These are phyloP conservation scores for Fusarium sp. DNA, from an alignment of 2,329 filamentous ascomycete species.

Conservation along the genomic window DNA sequence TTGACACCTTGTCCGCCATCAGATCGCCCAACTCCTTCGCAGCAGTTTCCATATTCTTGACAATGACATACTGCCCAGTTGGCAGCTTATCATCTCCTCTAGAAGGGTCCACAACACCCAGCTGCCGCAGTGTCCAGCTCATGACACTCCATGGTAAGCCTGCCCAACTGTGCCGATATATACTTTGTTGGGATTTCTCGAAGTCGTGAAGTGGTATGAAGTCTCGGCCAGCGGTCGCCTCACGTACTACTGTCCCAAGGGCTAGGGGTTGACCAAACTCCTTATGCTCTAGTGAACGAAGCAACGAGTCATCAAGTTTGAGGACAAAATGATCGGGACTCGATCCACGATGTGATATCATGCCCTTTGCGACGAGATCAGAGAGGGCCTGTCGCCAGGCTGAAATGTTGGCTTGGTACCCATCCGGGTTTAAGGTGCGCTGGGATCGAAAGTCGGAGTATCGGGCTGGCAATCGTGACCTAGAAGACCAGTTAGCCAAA, in stretches of 20 bases:
- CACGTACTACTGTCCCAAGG: conserved; percentile 80
- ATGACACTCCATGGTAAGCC: conserved; percentile 76
- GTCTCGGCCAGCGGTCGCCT: conserved; percentile 76
- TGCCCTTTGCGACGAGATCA: conserved; percentile 74
- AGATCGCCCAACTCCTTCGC: conserved; percentile 66
- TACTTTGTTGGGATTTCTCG: conserved; percentile 71
- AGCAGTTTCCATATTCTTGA: conserved; percentile 71
- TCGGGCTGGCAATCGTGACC: conserved; percentile 82
- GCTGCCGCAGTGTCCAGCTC: conserved; percentile 78
- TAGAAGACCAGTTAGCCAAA: conserved; percentile 51
- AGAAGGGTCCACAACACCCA: conserved; percentile 69
- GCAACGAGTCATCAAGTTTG: conserved; percentile 70
- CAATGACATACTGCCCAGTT: conserved; percentile 72
- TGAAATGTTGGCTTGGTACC: conserved; percentile 81
- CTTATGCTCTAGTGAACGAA: conserved; percentile 77
- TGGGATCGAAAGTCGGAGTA: conserved; percentile 89
- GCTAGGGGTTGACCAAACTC: conserved; percentile 86
- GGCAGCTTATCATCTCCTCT: conserved; percentile 67
- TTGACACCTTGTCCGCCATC: conserved; percentile 57
- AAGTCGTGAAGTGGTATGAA: conserved; percentile 81
- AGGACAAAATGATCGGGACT: conserved; percentile 64
- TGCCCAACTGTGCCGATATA: conserved; percentile 79
- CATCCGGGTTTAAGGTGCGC: conserved; percentile 82
- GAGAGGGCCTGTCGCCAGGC: conserved; percentile 83
- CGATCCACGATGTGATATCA: conserved; percentile 57